These are phyloP conservation scores for Rhynchospora tenuis DNA, from an alignment of 176 grass and related monocot genomes.

Conservation along the genomic window DNA sequence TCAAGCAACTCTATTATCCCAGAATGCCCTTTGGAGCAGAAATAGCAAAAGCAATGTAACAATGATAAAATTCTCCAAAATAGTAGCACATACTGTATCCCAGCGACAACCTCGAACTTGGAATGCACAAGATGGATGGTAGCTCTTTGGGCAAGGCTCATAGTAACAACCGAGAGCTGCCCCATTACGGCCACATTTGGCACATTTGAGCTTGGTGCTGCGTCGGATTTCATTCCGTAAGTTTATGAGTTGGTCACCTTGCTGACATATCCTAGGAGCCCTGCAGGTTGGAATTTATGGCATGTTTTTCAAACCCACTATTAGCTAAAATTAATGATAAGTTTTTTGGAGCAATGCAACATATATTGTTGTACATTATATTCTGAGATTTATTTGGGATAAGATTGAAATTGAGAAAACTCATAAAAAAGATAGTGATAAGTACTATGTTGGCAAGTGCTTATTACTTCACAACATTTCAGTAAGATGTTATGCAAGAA, in stretches of 20 bases:
- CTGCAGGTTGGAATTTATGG: background rate
- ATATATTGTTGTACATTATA: background rate
- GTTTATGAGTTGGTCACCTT: background rate
- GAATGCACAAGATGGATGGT: background rate
- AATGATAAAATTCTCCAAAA: background rate
- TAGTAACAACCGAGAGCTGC: conserved; percentile 6
- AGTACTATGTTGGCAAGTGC: background rate
- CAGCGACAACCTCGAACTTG: background rate
- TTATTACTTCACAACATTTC: background rate
- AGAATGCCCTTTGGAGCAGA: background rate
- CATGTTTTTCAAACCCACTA: background rate
- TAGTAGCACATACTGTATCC: background rate
- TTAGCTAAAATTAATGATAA: background rate
- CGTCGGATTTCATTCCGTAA: background rate
- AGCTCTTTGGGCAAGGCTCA: background rate
- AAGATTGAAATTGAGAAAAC: background rate
- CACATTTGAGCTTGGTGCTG: background rate
- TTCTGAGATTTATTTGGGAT: background rate
- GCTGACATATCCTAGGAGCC: background rate
- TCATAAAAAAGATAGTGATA: background rate
- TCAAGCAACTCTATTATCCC: background rate
- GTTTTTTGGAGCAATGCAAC: background rate
- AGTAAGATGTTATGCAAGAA: background rate
- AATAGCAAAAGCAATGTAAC: background rate
- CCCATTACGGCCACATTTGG: background rate